These are phyloP conservation scores for Colletotrichum sp. DNA, from an alignment of 2,329 filamentous ascomycete genomes.

Conservation along the genomic window DNA sequence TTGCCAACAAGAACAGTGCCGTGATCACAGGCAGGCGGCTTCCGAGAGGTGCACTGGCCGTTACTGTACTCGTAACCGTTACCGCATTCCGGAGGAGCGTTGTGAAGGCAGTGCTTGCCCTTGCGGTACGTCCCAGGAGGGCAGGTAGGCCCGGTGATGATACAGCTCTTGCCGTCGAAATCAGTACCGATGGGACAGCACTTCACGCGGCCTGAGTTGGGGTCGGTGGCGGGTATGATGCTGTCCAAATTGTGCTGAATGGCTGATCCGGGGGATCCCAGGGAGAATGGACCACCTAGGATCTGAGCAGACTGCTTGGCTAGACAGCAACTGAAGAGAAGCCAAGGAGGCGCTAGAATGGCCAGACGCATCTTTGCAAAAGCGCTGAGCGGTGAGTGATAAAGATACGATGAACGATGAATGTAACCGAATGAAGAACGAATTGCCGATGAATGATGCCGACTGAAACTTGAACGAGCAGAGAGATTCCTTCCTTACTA, in stretches of 20 bases:
- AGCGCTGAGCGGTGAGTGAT: not conserved
- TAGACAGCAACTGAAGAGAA: not conserved
- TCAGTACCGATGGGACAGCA: not conserved
- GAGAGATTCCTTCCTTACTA: not conserved
- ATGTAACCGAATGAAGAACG: not conserved
- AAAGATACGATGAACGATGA: not conserved
- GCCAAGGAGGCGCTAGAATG: not conserved
- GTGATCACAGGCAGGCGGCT: not conserved
- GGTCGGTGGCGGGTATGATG: not conserved
- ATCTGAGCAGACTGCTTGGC: not conserved
- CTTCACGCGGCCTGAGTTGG: not conserved
- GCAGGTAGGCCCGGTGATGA: not conserved
- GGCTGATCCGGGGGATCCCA: not conserved
- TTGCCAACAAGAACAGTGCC: not conserved
- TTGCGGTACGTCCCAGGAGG: not conserved
- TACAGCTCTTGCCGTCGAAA: not conserved
- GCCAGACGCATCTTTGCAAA: not conserved
- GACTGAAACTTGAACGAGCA: not conserved
- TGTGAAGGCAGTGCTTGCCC: not conserved
- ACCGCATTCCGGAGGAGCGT: not conserved
- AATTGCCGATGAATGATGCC: not conserved
- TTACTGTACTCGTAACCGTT: not conserved
- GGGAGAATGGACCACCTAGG: not conserved
- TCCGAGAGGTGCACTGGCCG: not conserved
- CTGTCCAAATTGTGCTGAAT: not conserved